Percentiles rank a stretch among this genome's conserved stretches.
These are phyloP conservation scores for Hyphopichia khmerensis DNA, from an alignment of 1,139 yeast genomes.

Conservation along the genomic window DNA sequence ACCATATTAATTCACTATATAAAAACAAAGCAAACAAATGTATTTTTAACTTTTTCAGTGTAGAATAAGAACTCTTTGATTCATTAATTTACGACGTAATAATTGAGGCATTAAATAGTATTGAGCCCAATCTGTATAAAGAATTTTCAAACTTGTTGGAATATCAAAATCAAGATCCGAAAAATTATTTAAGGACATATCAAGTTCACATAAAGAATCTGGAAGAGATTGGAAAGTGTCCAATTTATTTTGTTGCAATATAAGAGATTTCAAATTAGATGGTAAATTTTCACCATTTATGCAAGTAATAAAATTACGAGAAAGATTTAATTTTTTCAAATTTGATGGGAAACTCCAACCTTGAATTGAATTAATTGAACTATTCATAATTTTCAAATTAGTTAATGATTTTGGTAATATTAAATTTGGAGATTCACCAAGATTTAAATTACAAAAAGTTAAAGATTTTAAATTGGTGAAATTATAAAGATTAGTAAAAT, in stretches of 20 bases:
- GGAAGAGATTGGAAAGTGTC: slow-evolving; percentile 4
- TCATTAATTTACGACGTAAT: neutral
- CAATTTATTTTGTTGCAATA: slow-evolving; percentile 4
- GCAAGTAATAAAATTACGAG: slow-evolving; percentile 3
- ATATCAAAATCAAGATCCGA: slow-evolving; percentile 5
- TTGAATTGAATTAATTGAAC: slow-evolving; percentile 1
- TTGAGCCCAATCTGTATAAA: slow-evolving; percentile 3
- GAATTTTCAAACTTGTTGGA: slow-evolving; percentile 3
- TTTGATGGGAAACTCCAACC: slow-evolving; percentile 3
- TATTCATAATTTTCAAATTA: slow-evolving; percentile 4
- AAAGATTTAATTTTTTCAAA: slow-evolving; percentile 3
- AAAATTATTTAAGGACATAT: slow-evolving; percentile 4
- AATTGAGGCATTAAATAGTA: slow-evolving; percentile 1
- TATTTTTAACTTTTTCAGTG: neutral
- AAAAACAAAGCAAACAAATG: too few species aligned
- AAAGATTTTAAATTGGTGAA: slow-evolving; percentile 2
- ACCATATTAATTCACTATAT: too few species aligned
- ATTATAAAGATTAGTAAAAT: neutral
- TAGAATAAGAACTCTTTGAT: slow-evolving; percentile 1
- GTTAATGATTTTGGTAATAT: slow-evolving; percentile 2
- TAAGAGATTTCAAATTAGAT: neutral
- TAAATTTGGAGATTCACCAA: slow-evolving; percentile 2
- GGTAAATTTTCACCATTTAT: slow-evolving; percentile 4
- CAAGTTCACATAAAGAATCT: slow-evolving; percentile 2
- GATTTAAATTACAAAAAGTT: slow-evolving; percentile 2